Base-by-base conservation (phyloP, 768 basidiomycete genomes). In the Suillus cothurnatus region DNA sequence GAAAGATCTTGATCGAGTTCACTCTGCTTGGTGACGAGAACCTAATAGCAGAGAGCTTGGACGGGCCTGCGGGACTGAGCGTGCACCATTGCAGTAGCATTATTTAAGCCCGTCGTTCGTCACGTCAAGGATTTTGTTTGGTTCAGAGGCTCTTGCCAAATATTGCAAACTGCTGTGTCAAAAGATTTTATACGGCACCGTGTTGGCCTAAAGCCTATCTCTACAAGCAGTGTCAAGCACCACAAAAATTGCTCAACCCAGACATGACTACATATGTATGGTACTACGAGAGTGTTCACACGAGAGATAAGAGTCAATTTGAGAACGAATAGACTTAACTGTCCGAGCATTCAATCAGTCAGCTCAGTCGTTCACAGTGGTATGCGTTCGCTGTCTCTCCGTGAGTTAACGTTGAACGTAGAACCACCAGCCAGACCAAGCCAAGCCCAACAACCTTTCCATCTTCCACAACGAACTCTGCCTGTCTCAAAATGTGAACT, bases 31-130 rank as follows among this genome's bases (percentile, higher is more conserved):
- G 87, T 0, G 82, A 81, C 0, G 85, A 75, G 72, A 92, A 93
- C n/a, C 91, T 85, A 43, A 93, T 78, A 2, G 92, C 90, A 34
- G 90, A 88, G 23, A 93, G 74, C 63, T 82, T 81, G 6, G 84
- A 85, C 2, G 82, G 79, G 11, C 84, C 86, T 45, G 84, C 77
- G 1, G 92, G 89, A 32, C 80, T 76, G 62, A 94, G 76, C 32
- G 84, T 86, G 55, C 84, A 87, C 87, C 89, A 93, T 69, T 90
- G 87, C 69, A 93, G 74, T 47, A 94, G 82, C 66, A 79, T 78
- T 81, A 83, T 84, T 15, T 57, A 63, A 45, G 15, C 9, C 19
- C 26, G 34, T 34, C 17, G 26, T 53, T 53, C 19, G 55, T 14
- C n/a, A 7, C 36, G 34, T 57, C 12, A 1, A 32, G 31, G 21